Percentiles rank a stretch among this genome's conserved stretches.
Conservation (phyloP, 1,284 basidiomycete species). For the Heterobasidion irregulare region DNA sequence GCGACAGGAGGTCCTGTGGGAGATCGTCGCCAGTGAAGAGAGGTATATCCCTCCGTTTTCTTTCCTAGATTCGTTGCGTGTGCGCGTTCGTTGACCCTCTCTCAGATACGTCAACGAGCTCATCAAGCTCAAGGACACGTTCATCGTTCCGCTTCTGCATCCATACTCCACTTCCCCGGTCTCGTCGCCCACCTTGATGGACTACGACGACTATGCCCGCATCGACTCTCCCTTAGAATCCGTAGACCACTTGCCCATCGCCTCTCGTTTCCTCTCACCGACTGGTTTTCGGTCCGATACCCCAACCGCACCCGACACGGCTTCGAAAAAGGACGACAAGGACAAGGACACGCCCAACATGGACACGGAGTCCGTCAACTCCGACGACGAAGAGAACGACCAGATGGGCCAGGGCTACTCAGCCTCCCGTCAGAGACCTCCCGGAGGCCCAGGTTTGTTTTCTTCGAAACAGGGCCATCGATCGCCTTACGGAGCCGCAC, state of each 20-base stretch:
- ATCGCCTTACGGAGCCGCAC: conserved; percentile 62
- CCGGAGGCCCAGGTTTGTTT: conserved; percentile 19
- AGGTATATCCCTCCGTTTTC: conserved; percentile 48
- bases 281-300: conserved; percentile 47
- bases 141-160: conserved; percentile 86
- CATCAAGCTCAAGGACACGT: conserved; percentile 86
- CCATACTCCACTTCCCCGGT: conserved; percentile 57
- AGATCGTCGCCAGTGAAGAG: conserved; percentile 96
- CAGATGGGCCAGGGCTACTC: conserved; percentile 40
- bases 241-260: conserved; percentile 79
- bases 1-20: conserved; percentile 94
- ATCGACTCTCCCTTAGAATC: conserved; percentile 61
- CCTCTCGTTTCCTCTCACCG: conserved; percentile 83
- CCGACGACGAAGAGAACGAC: conserved; percentile 63
- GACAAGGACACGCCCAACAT: conserved; percentile 46
- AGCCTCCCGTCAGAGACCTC: conserved; percentile 24
- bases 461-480: conserved; percentile 57
- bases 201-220: conserved; percentile 54
- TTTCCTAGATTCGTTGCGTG: conserved; percentile 1
- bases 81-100: conserved; percentile 10
- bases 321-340: conserved; percentile 35
- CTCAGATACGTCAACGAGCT: conserved; percentile 89
- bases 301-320: conserved; percentile 20
- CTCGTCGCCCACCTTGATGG: conserved; percentile 46
- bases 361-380: conserved; percentile 64